These are phyloP conservation scores for Diaporthe helianthi DNA, from an alignment of 2,329 filamentous ascomycete genomes.

Conservation along the genomic window DNA sequence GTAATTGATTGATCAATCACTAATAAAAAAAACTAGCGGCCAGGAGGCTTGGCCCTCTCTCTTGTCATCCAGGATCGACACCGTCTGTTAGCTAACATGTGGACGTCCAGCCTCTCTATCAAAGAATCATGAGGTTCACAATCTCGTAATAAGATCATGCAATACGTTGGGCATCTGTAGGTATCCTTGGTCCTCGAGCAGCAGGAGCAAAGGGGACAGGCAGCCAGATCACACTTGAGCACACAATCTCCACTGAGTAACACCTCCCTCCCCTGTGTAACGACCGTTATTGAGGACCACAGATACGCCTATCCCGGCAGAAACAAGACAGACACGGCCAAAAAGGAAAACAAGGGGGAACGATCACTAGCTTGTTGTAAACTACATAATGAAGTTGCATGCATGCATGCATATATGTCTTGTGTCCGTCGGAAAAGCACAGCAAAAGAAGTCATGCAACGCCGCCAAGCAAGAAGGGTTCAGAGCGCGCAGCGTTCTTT, in stretches of 20 bases:
- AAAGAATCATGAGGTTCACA: background rate
- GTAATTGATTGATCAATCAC: background rate
- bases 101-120: background rate
- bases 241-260: background rate
- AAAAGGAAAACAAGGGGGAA: background rate
- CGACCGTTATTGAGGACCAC: background rate
- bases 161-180: background rate
- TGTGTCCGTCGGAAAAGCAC: background rate
- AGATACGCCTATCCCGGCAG: background rate
- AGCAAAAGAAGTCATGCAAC: background rate
- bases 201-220: background rate
- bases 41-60: background rate
- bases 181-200: background rate
- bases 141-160: conserved; percentile 20
- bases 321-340: background rate
- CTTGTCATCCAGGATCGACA: background rate
- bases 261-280: background rate
- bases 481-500: background rate
- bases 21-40: background rate
- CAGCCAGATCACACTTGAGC: background rate
- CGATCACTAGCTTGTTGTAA: background rate
- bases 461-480: conserved; percentile 5
- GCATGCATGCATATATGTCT: background rate
- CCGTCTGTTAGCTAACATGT: background rate
- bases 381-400: no score